Evolutionary conservation across 331 rosid genomes (phyloP).

Genomic region (Malus hybrid): DNA sequence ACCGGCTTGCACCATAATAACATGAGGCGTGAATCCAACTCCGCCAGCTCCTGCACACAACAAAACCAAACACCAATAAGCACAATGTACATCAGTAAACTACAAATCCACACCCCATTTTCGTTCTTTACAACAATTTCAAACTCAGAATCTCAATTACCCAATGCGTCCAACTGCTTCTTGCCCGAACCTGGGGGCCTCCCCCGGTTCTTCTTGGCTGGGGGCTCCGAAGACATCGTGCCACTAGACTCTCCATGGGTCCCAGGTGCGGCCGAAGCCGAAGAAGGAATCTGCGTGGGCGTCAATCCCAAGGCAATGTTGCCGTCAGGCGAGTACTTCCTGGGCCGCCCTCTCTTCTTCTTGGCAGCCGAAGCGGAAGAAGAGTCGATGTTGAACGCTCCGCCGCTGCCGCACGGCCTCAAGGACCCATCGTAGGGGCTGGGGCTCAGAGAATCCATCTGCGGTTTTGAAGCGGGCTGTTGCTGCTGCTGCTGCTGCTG

Average conservation of each 20-base stretch:
- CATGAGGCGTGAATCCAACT: conserved; percentile 66
- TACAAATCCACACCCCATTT: not conserved
- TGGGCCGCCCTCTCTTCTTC: conserved; percentile 85
- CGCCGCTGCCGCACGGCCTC: conserved; percentile 29
- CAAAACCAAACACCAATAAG: not conserved
- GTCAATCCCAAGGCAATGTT: conserved; percentile 62
- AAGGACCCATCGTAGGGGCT: conserved; percentile 48
- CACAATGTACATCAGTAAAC: conserved; percentile 9
- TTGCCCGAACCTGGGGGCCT: conserved; percentile 80
- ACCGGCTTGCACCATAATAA: conserved; percentile 51
- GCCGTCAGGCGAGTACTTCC: conserved; percentile 68
- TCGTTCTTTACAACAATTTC: not conserved
- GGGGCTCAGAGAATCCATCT: conserved; percentile 26
- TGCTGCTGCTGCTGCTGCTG: not conserved
- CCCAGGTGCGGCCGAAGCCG: not conserved
- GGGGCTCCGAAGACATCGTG: conserved; percentile 49
- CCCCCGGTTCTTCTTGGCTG: conserved; percentile 60
- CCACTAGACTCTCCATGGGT: conserved; percentile 43
- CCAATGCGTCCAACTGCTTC: conserved; percentile 60
- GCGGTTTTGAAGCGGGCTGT: conserved; percentile 23
- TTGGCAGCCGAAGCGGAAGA: conserved; percentile 22
- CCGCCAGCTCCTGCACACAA: conserved; percentile 55
- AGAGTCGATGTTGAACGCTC: conserved; percentile 37
- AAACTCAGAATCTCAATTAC: conserved; percentile 22
- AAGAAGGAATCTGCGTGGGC: conserved; percentile 45